These are phyloP conservation scores for Poronia punctata DNA, from an alignment of 495 filamentous ascomycete genomes.

Conservation along the genomic window DNA sequence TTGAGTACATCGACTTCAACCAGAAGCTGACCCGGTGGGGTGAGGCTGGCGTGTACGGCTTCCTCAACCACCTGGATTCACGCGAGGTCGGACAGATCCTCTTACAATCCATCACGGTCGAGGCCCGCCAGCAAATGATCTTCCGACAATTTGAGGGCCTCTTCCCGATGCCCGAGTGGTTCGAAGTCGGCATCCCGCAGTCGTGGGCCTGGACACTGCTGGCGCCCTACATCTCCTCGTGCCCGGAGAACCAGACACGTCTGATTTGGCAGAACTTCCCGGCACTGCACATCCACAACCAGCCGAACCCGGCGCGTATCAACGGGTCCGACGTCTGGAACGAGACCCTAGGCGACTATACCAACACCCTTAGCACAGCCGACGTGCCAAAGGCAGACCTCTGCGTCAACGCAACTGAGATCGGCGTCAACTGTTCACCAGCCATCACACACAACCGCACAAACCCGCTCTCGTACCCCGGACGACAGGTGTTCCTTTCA, in stretches of 20 bases:
- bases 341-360: constrained; percentile 47
- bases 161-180: constrained; percentile 82
- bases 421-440: constrained; percentile 52
- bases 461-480: constrained; percentile 66
- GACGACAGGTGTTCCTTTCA: constrained; percentile 59
- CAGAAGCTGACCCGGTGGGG: constrained; percentile 80
- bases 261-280: constrained; percentile 90
- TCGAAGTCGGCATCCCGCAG: constrained; percentile 73
- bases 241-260: constrained; percentile 66
- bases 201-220: constrained; percentile 84
- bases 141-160: constrained; percentile 83
- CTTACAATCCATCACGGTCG: constrained; percentile 70
- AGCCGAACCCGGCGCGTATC: constrained; percentile 61
- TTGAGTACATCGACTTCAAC: constrained; percentile 77
- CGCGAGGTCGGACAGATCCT: constrained; percentile 68
- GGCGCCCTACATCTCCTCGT: constrained; percentile 76
- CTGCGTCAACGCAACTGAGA: constrained; percentile 46
- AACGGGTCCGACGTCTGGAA: constrained; percentile 48
- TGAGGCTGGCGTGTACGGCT: constrained; percentile 79
- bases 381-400: constrained; percentile 32
- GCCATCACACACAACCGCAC: constrained; percentile 60
- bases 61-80: constrained; percentile 72
- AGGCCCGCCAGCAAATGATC: constrained; percentile 80
- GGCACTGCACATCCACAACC: constrained; percentile 62
- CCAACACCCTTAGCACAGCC: constrained; percentile 31